Conservation (phyloP, 202 grass and related monocot genomes). For the Brachypodium distachyon region DNA sequence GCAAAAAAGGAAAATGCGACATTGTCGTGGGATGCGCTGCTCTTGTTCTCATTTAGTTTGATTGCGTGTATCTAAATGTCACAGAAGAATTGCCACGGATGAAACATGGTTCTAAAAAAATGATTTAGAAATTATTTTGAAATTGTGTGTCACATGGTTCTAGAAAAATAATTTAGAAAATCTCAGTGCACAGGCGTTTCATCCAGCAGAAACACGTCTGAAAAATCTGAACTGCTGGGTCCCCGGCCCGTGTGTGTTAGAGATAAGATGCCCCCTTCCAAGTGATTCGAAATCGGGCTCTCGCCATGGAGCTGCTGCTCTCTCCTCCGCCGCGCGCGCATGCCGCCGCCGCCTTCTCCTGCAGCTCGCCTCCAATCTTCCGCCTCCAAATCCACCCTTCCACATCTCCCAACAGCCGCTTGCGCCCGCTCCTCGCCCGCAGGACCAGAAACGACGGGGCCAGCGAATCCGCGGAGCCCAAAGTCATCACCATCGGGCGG, state of each 20-base stretch:
- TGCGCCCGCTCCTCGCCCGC: slow-evolving; percentile 3
- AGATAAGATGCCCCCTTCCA: slow-evolving; percentile 28
- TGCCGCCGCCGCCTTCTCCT: slow-evolving; percentile 4
- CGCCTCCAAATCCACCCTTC: background rate
- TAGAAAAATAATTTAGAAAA: no score
- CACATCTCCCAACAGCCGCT: background rate
- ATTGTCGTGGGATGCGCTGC: no score
- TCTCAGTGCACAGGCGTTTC: no score
- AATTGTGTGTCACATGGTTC: no score
- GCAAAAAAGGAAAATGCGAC: no score
- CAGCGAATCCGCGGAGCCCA: slow-evolving; percentile 26
- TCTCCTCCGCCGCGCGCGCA: background rate
- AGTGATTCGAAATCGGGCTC: background rate
- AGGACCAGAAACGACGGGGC: slow-evolving; percentile 13
- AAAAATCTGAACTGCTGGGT: background rate
- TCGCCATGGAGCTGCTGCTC: slow-evolving; percentile 37
- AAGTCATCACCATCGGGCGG: slow-evolving; percentile 37
- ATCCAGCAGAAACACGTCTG: no score
- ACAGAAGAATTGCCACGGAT: no score
- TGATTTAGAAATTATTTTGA: no score
- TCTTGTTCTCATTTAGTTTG: no score
- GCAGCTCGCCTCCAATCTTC: background rate
- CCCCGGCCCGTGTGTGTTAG: background rate
- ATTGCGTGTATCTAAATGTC: no score
- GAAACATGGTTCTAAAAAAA: no score